These are phyloP conservation scores for Tricholoma saponaceum DNA, from an alignment of 768 basidiomycete species.

Conservation along the genomic window DNA sequence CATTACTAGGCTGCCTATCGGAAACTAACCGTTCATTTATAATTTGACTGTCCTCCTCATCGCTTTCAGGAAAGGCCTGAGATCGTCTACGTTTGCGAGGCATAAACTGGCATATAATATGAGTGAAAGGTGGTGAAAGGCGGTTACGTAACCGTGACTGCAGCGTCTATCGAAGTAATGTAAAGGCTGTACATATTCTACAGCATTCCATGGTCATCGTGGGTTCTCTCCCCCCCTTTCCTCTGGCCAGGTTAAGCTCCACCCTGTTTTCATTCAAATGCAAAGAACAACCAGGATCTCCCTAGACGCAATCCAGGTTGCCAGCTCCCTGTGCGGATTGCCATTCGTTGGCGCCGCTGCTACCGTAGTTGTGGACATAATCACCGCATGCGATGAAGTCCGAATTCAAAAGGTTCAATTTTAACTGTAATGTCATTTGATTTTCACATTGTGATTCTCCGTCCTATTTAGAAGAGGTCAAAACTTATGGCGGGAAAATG, in stretches of 20 bases:
- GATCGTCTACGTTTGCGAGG: constrained; percentile 47
- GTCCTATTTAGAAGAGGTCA: constrained; percentile 23
- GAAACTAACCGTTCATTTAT: constrained; percentile 8
- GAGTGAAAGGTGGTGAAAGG: no score
- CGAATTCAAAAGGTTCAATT: constrained; percentile 42
- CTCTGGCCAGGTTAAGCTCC: no score
- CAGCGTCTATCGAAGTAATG: no score
- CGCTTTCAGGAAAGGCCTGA: constrained; percentile 31
- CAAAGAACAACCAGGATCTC: constrained; percentile 12
- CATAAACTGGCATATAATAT: constrained; percentile 29
- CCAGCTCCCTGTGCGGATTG: constrained; percentile 38
- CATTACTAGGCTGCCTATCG: constrained; percentile 14
- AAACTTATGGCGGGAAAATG: constrained; percentile 40
- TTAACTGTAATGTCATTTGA: background rate
- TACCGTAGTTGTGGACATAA: constrained; percentile 39
- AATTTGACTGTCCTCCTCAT: constrained; percentile 11
- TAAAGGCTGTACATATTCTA: background rate
- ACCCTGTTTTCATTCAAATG: constrained; percentile 10
- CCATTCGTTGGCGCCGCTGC: constrained; percentile 44
- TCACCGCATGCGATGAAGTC: constrained; percentile 41
- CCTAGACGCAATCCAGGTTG: constrained; percentile 34
- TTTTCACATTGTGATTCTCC: background rate
- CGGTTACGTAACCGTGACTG: no score
- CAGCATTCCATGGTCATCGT: background rate
- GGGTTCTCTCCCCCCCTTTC: background rate